Base-by-base conservation (phyloP, 2,329 filamentous ascomycete species). In the Monilinia fructicola region DNA sequence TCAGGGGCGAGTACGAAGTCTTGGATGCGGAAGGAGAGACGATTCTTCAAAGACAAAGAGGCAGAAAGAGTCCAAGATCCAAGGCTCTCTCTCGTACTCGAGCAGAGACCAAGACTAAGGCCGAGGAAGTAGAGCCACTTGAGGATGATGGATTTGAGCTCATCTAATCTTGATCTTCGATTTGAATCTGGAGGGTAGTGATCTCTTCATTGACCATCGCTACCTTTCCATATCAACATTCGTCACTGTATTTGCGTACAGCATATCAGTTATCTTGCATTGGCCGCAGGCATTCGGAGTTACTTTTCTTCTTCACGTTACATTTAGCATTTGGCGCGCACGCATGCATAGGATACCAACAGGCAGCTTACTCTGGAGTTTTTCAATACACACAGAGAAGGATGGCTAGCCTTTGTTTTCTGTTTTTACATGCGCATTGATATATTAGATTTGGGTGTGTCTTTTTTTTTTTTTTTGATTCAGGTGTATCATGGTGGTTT, bases 81-180 rank as follows among this genome's bases (percentile, higher is more conserved):
- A 72, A 71, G 67, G 60, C 64, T 23, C 58, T 61, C n/a, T 61
- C 44, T 50, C 58, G 44, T 50, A 38, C 58, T 50, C 58, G 28
- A 14, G 58, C n/a, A 7, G 58, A 61, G 14, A 10, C 21, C 16
- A 67, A 63, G 26, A 7, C 31, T 53, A 65, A 58, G 26, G 54
- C 52, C 18, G 52, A 67, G 53, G 54, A 62, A 42, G 31, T 62
- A n/a, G 60, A 67, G 12, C 54, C 65, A n/a, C 71, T 72, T 56
- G 74, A 76, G 26, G 75, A 75, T 59, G 74, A 77, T 59, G 75
- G 71, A 10, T 77, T 76, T 56, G 74, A 77, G 67, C 69, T 77
- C 48, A 70, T 77, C 56, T 76, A 71, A 74, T 21, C 10, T 31
- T 12, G 14, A 64, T 23, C 21, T 14, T 7, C 14, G n/a, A 23